Conservation (phyloP, 2,329 filamentous ascomycete species). For the Drechslerella stenobrocha region DNA sequence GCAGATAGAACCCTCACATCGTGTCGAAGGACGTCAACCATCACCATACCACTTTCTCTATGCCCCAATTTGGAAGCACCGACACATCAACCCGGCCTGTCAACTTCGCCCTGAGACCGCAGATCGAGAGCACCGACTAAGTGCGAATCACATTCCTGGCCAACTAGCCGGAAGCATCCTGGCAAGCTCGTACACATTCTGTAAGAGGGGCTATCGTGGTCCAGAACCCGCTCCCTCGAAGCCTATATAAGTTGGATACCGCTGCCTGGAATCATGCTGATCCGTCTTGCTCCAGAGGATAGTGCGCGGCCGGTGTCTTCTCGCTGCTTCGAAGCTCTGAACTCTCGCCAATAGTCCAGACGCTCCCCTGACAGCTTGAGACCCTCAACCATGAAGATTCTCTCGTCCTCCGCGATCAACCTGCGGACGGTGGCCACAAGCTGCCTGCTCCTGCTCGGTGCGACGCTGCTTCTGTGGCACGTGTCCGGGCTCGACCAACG, state of each 20-base stretch:
- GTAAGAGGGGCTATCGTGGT: slow-evolving; percentile 5
- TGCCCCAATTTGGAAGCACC: slow-evolving; percentile 31
- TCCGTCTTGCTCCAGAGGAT: slow-evolving; percentile 16
- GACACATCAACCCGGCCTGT: slow-evolving; percentile 21
- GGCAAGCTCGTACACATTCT: neutral
- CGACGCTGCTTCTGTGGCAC: slow-evolving; percentile 35
- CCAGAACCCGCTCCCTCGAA: slow-evolving; percentile 17
- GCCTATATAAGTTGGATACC: slow-evolving; percentile 22
- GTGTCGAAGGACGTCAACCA: slow-evolving; percentile 7
- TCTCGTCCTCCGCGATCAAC: slow-evolving; percentile 23
- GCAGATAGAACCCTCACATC: slow-evolving; percentile 12
- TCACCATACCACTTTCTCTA: slow-evolving; percentile 29
- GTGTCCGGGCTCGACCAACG: slow-evolving; percentile 35
- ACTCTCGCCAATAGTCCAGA: slow-evolving; percentile 39
- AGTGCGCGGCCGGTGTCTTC: slow-evolving; percentile 8
- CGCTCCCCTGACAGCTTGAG: slow-evolving; percentile 19
- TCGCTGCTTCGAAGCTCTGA: slow-evolving; percentile 40
- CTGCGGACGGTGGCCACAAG: slow-evolving; percentile 40
- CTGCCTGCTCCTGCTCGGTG: slow-evolving; percentile 37
- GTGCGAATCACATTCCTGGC: neutral
- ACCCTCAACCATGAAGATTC: slow-evolving; percentile 30
- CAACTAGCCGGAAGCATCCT: neutral
- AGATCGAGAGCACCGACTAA: slow-evolving; percentile 30
- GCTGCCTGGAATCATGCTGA: slow-evolving; percentile 14
- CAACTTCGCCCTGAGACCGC: slow-evolving; percentile 18